Base-by-base conservation (phyloP, 2,329 filamentous ascomycete species). In the Xylaria sp. region DNA sequence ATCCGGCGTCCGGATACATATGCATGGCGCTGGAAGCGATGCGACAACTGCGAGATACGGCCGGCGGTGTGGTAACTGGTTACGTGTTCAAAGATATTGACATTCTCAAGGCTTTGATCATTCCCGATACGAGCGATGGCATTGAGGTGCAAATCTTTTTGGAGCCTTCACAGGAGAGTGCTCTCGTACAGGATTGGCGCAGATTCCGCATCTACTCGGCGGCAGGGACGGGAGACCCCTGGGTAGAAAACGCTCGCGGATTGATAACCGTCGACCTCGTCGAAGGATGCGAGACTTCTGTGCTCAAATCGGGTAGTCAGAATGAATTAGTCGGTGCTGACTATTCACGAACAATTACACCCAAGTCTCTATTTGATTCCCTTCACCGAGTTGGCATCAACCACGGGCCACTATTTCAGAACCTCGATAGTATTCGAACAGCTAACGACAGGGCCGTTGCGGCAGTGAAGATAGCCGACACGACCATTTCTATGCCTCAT, bases 371-470 rank as follows among this genome's bases (percentile, higher is more conserved):
- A 20, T 31, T 33, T 17, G 51, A 54, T 13, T 65, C 11, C 31
- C 57, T 40, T 53, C 48, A 31, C 6, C 2, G 2, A 23, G 23
- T 31, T 9, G 48, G 48, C 2, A 15, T 54, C 51, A 10, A n/a
- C 15, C 72, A 76, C 53, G 74, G 74, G 1, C 73, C 73, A 2
- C 4, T 66, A 2, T 76, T 76, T 38, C 72, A 70, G 62, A 76
- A 76, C 48, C 44, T 70, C 17, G 63, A 40, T 17, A 36, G 40
- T 11, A 67, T 64, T 20, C 56, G 56, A 6, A 11, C 59, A 28
- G 4, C 54, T 33, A 23, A 44, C 51, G 46, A 13, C 48, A 51
- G 10, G 58, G 42, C 61, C 6, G 28, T 42, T 33, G 49, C 58
- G 13, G 61, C 61, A 49, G 36, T 69, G 26, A 42, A 31, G 40